Evolutionary conservation across 177 flowering plant species (phyloP), one percentile per base, ranked within the genome.

Genomic region (Viscum album): DNA sequence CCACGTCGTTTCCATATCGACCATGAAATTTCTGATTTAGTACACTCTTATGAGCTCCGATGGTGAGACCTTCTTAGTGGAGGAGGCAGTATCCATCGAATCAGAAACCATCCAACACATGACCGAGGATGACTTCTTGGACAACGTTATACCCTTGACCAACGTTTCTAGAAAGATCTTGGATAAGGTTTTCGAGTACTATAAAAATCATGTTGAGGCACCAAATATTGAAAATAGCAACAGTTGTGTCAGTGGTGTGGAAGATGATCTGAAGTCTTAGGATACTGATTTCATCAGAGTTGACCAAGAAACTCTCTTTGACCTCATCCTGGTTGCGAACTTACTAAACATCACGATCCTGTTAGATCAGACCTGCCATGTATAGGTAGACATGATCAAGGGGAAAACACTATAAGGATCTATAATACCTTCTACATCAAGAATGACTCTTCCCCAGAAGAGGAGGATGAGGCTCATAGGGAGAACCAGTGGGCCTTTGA

Each of bases 401-500:
- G 66, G 66, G 0, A 63, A 63, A 35, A 63, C 66, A 5, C 66
- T 37, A 21, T 35, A 63, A 23, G 66, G 39, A 63, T 63, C 26
- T 26, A 37, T 19, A 63, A 63, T 35, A 63, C 66, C 5, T 63
- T 63, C 66, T 32, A 63, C 17, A 63, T 63, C 35, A 63, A 63
- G 66, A 63, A 63, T 24, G 66, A 63, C 36, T 63, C 34, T 23
- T 32, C 66, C 10, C 37, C 66, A 7, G 66, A 63, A 28, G 66
- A 63, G n/a, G 66, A 63, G 36, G 66, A 63, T 0, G 66, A 63
- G n/a, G 66, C 34, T 13, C 66, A 37, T 23, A 63, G 66, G 66
- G 66, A 63, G 66, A 63, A 63, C 36, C 66, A 63, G n/a, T 63
- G 66, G 66, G 66, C 66, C 28, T 63, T 63, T 35, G 66, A 63